Evolutionary conservation across 352 stramenopile genomes (phyloP).

Genomic region (Globisporangium viniferum): DNA sequence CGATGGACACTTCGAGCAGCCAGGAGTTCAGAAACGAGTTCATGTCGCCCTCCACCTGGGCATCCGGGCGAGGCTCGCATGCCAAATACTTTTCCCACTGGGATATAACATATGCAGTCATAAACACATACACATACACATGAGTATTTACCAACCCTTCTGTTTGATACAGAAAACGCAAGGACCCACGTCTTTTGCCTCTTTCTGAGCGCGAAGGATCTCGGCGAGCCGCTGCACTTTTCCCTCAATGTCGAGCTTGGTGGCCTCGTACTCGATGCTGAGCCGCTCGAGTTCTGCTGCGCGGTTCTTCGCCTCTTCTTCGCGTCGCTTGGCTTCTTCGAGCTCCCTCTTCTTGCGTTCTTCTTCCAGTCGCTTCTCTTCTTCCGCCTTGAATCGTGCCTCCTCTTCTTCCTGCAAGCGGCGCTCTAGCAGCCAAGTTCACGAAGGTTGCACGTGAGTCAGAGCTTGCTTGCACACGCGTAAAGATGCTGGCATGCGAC

Average conservation of each 20-base stretch:
- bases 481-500: not conserved
- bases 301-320: slow-evolving; percentile 64
- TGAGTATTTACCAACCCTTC: not conserved
- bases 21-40: slow-evolving; percentile 82
- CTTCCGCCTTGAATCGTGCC: slow-evolving; percentile 47
- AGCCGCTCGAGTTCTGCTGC: slow-evolving; percentile 65
- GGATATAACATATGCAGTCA: not conserved
- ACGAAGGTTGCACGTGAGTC: not conserved
- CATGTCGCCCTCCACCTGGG: slow-evolving; percentile 71
- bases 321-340: slow-evolving; percentile 51
- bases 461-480: not conserved
- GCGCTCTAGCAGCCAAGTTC: slow-evolving; percentile 29
- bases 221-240: slow-evolving; percentile 58
- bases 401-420: slow-evolving; percentile 75
- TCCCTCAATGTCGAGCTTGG: slow-evolving; percentile 48
- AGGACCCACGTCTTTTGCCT: slow-evolving; percentile 48
- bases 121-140: not conserved
- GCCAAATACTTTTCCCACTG: slow-evolving; percentile 76
- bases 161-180: not conserved
- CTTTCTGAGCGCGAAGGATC: slow-evolving; percentile 60
- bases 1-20: slow-evolving; percentile 49
- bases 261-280: slow-evolving; percentile 44
- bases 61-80: slow-evolving; percentile 65
- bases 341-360: slow-evolving; percentile 55
- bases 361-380: slow-evolving; percentile 72